These are phyloP conservation scores for Teratosphaeria gauchensis DNA, from an alignment of 2,329 filamentous ascomycete genomes.

Conservation along the genomic window DNA sequence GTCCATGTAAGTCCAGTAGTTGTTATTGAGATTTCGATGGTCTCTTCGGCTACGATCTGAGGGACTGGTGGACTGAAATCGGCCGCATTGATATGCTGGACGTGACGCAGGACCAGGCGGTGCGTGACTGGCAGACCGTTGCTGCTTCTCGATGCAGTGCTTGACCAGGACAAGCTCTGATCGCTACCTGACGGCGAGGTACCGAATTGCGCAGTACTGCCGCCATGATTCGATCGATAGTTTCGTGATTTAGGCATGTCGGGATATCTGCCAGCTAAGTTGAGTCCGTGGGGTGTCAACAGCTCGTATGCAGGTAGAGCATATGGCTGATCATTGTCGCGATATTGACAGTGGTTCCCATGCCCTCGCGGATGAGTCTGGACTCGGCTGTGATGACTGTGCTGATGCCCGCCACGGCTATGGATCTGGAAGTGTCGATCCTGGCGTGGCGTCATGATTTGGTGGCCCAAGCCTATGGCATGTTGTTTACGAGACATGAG, in stretches of 20 bases:
- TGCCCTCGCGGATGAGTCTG: neutral
- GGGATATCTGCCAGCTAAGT: neutral
- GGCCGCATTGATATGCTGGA: neutral
- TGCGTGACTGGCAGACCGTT: neutral
- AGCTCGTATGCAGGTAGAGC: neutral
- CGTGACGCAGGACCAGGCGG: neutral
- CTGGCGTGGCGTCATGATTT: no score
- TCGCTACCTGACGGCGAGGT: neutral
- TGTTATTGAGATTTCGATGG: neutral
- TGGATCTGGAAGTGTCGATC: no score
- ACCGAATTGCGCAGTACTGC: conserved; percentile 1
- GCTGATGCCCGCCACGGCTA: no score
- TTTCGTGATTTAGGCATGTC: neutral
- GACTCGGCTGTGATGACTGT: neutral
- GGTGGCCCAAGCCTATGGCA: no score
- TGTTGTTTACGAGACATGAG: no score
- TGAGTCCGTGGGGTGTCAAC: neutral
- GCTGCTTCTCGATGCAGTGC: neutral
- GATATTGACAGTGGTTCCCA: neutral
- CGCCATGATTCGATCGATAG: neutral
- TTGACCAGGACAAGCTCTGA: neutral
- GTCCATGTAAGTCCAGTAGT: neutral
- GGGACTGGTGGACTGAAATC: neutral
- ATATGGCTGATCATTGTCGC: neutral
- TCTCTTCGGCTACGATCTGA: neutral